Evolutionary conservation across 1,284 basidiomycete species (phyloP), one percentile per base, ranked within the genome.

Genomic region (Sporisorium reilianum): DNA sequence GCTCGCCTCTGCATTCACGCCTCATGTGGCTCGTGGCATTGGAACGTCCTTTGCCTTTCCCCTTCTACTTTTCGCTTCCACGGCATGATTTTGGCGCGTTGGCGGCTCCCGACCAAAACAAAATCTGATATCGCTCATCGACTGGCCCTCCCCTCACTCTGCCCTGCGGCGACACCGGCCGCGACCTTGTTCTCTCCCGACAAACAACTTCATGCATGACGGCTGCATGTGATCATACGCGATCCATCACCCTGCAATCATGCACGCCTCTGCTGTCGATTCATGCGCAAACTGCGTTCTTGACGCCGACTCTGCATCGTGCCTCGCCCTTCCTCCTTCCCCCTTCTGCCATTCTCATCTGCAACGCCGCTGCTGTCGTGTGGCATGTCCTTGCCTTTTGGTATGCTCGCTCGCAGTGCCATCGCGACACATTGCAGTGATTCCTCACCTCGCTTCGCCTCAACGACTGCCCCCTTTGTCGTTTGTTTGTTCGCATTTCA

Each of bases 401-500:
- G 34, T 41, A 36, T 40, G 50, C 50, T 40, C 16, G 10, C 20
- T n/a, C n/a, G 28, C 28, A 38, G 30, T 44, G 44, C 26, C 55
- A 40, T 41, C 32, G 5, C 49, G 14, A 38, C 26, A 22, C 48
- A 30, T 30, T 28, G 51, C 56, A 59, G 55, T 50, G 44, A 18
- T 28, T 28, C 30, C 48, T 45, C 50, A 40, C 32, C 42, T 55
- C 40, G 25, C 36, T 54, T 46, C 56, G 49, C 48, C 34, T 45
- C 26, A 14, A 14, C 48, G 18, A 32, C 42, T 28, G 20, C 16
- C 8, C 38, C 36, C 36, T 48, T 48, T 49, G 54, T 45, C 48
- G 36, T 69, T 60, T 64, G 66, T 69, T 69, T 69, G 66, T 69
- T 69, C 58, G 59, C 32, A 61, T 54, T 42, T 49, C 44, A 53